Conservation (phyloP, 1,139 yeast species). For the Arxiozyma heterogenica region DNA sequence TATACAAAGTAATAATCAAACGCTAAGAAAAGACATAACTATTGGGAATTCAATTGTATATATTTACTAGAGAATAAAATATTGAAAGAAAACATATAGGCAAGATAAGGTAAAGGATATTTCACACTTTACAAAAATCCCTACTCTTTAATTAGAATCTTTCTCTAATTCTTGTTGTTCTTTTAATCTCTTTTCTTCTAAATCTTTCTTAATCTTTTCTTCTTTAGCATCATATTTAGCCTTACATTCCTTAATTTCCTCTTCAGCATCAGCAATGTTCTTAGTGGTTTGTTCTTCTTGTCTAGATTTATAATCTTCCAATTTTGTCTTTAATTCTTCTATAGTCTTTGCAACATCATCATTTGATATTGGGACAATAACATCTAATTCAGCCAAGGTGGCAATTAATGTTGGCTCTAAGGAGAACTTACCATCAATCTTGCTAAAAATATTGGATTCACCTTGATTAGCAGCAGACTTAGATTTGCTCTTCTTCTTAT, state of each 20-base stretch:
- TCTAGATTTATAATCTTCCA: slow-evolving; percentile 57
- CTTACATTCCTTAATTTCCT: slow-evolving; percentile 58
- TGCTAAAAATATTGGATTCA: slow-evolving; percentile 21
- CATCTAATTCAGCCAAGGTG: slow-evolving; percentile 65
- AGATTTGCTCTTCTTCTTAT: slow-evolving; percentile 40
- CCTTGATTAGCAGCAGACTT: slow-evolving; percentile 23
- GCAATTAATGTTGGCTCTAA: slow-evolving; percentile 77
- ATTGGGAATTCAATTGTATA: not conserved
- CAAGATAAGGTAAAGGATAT: not conserved
- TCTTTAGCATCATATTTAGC: slow-evolving; percentile 31
- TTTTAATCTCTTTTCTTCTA: slow-evolving; percentile 29
- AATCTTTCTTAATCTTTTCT: slow-evolving; percentile 32
- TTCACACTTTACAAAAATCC: not conserved
- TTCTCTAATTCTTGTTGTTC: slow-evolving; percentile 19
- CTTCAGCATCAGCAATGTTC: slow-evolving; percentile 67
- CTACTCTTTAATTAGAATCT: not conserved
- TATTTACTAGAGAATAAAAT: not conserved
- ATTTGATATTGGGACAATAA: slow-evolving; percentile 70
- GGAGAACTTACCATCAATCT: slow-evolving; percentile 43
- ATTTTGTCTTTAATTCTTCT: slow-evolving; percentile 63
- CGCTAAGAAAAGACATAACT: not conserved
- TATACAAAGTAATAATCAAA: not conserved
- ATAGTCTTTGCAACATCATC: slow-evolving; percentile 66
- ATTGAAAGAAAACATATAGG: not conserved
- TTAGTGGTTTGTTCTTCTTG: slow-evolving; percentile 77